Evolutionary conservation across 805 yeast species (phyloP).

Genomic region (Millerozyma miso): DNA sequence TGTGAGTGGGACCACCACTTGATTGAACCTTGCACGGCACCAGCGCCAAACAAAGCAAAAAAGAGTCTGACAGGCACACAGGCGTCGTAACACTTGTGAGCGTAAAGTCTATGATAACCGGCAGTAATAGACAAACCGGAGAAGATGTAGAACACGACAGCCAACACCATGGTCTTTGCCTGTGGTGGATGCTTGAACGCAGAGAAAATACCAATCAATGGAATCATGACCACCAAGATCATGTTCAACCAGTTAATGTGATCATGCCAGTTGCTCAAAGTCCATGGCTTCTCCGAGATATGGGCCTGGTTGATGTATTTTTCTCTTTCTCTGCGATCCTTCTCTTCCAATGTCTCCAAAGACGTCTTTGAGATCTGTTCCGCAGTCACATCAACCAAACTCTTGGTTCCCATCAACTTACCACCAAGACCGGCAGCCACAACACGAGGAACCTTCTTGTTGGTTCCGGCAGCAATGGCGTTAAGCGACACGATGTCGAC

Average conservation of each 20-base stretch:
- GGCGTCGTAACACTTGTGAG: slow-evolving; percentile 72
- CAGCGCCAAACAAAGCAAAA: slow-evolving; percentile 76
- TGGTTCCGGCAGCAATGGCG: slow-evolving; percentile 78
- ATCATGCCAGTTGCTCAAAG: slow-evolving; percentile 62
- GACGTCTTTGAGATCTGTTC: slow-evolving; percentile 55
- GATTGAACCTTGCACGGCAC: slow-evolving; percentile 79
- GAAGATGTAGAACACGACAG: slow-evolving; percentile 48
- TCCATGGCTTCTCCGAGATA: slow-evolving; percentile 79
- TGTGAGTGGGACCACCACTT: slow-evolving; percentile 90
- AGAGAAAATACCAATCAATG: slow-evolving; percentile 47
- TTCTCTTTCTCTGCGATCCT: slow-evolving; percentile 34
- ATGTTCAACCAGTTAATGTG: slow-evolving; percentile 79
- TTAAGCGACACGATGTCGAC: slow-evolving; percentile 69
- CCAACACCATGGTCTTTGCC: slow-evolving; percentile 48
- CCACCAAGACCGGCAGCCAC: slow-evolving; percentile 80
- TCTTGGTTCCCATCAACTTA: slow-evolving; percentile 74
- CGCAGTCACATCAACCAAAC: slow-evolving; percentile 63
- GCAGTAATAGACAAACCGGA: slow-evolving; percentile 79
- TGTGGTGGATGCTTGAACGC: slow-evolving; percentile 48
- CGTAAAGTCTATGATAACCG: slow-evolving; percentile 78
- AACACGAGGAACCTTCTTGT: slow-evolving; percentile 63
- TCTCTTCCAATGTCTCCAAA: slow-evolving; percentile 37
- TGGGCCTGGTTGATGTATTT: slow-evolving; percentile 45
- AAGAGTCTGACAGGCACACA: slow-evolving; percentile 56
- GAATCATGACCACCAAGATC: slow-evolving; percentile 58